Base-by-base conservation (phyloP, 1,284 basidiomycete species). In the Boletus nobilissimus region DNA sequence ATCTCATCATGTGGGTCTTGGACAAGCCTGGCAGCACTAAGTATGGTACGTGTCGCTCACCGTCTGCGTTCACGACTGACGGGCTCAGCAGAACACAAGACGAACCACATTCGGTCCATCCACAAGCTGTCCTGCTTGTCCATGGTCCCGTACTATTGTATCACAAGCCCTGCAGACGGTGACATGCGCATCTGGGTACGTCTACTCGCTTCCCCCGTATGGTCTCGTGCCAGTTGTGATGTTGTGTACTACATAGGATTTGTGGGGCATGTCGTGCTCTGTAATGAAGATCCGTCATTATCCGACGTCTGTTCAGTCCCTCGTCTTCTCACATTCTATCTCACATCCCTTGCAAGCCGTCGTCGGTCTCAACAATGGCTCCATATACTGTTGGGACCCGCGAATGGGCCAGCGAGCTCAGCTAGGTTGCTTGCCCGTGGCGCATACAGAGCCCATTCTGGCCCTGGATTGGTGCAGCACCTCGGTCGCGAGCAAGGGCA, bases 1-100 rank as follows among this genome's bases (percentile, higher is more conserved):
- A 96, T 80, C 90, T 97, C 63, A 93, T 96, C 72, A 90, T 97
- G 87, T 97, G 96, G 92, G 96, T 97, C 84, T 83, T 96, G 36
- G 91, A 93, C 80, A 95, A 93, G 84, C 87, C 90, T 63, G 92
- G 93, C 4, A 83, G 88, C 3, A 90, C 89, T 65, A 96, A 95
- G 86, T 93, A 93, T 79, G 95, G 95, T 96, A 82, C 76, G 88
- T 85, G 70, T 75, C 71, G 32, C 64, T 57, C 60, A 40, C 29
- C 11, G 60, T 72, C 77, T 78, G 43, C 60, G 60, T 75, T 68
- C 70, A 76, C 68, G 70, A 70, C 80, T 77, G 63, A 77, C 78
- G 82, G 32, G 79, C 40, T 4, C 67, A 11, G 39, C 51, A 95
- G 95, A 97, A 84, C 89, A 92, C 68, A 91, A 92, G 81, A 90